Conservation (phyloP, 305 asterid species). For the Fraxinus platypoda region DNA sequence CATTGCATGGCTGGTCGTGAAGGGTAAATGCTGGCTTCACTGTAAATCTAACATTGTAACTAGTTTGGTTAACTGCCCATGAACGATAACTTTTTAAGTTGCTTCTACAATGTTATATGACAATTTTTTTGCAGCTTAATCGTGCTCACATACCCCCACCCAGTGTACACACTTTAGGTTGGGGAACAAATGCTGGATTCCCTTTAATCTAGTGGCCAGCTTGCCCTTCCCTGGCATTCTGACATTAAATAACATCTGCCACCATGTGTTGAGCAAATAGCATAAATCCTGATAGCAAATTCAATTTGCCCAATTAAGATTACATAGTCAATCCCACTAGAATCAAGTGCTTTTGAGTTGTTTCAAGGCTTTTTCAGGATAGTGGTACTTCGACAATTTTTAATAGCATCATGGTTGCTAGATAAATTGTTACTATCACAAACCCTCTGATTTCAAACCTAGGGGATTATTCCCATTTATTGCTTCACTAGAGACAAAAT, state of each 20-base stretch:
- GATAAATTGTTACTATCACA: neutral
- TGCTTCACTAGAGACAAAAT: neutral
- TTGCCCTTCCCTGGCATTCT: neutral
- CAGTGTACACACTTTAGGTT: neutral
- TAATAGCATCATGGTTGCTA: neutral
- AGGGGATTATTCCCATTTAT: neutral
- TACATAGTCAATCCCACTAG: neutral
- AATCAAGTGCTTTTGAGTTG: neutral
- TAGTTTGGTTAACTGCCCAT: constrained; percentile 15
- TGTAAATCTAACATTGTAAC: constrained; percentile 19
- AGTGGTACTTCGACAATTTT: neutral
- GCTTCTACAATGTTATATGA: neutral
- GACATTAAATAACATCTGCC: neutral
- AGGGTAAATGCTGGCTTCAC: constrained; percentile 52
- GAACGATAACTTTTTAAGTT: neutral
- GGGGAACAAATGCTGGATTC: neutral
- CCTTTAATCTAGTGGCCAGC: neutral
- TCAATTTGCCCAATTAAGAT: neutral
- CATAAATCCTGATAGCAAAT: neutral
- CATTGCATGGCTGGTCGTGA: constrained; percentile 99
- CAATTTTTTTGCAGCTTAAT: neutral
- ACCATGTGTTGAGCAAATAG: neutral
- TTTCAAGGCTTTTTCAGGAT: neutral
- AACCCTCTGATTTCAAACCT: neutral
- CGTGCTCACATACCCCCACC: neutral